Evolutionary conservation across 1,284 basidiomycete species (phyloP).

Genomic region (Irpex lacteus): DNA sequence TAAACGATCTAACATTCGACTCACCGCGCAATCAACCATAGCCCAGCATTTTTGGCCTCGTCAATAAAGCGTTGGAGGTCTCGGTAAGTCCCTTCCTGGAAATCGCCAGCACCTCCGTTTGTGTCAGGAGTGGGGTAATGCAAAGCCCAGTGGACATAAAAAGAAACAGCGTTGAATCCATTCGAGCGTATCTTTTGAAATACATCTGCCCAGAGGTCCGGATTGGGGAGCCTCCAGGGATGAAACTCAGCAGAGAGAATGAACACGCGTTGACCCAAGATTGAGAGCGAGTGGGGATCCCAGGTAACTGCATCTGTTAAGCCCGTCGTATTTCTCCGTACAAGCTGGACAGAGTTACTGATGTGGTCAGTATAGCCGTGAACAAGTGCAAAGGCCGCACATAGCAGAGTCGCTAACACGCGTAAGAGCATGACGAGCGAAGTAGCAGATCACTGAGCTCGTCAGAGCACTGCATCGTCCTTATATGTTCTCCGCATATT

Average conservation of each 20-base stretch:
- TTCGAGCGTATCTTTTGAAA: slow-evolving; percentile 58
- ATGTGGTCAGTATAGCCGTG: background rate
- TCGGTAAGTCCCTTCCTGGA: slow-evolving; percentile 43
- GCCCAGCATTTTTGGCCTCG: slow-evolving; percentile 45
- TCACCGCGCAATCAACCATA: slow-evolving; percentile 53
- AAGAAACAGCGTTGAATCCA: slow-evolving; percentile 58
- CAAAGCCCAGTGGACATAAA: slow-evolving; percentile 48
- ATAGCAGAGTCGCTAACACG: background rate
- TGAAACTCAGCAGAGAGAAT: slow-evolving; percentile 49
- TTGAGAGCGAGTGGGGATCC: slow-evolving; percentile 49
- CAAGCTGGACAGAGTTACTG: background rate
- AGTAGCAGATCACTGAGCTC: background rate
- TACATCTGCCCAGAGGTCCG: slow-evolving; percentile 52
- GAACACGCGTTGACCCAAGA: slow-evolving; percentile 48
- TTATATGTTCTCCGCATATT: background rate
- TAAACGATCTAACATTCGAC: background rate
- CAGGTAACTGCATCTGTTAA: slow-evolving; percentile 48
- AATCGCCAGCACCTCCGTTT: slow-evolving; percentile 45
- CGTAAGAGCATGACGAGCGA: background rate
- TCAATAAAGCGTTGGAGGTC: slow-evolving; percentile 53
- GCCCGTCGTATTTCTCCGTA: slow-evolving; percentile 34
- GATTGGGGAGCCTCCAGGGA: slow-evolving; percentile 47
- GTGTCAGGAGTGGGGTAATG: slow-evolving; percentile 47
- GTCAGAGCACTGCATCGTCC: background rate
- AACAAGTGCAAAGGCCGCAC: background rate